Conservation (phyloP, 1,284 basidiomycete species). For the Trametes polyzona region DNA sequence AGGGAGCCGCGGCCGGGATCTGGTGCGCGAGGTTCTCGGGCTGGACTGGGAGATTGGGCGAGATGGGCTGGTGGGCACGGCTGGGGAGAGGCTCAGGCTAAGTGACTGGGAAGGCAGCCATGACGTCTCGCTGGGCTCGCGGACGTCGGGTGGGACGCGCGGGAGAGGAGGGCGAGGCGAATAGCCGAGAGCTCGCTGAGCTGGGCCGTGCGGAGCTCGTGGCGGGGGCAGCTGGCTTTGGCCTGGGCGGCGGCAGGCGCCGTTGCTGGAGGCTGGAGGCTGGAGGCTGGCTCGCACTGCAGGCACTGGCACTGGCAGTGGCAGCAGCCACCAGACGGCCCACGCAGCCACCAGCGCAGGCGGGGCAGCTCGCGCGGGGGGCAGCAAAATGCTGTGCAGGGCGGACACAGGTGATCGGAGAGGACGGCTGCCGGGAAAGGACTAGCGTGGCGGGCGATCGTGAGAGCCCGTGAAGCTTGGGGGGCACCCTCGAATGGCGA, state of each 20-base stretch:
- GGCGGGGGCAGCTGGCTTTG: neutral
- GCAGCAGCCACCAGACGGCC: no score
- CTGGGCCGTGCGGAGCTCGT: neutral
- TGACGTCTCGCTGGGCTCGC: conserved; percentile 12
- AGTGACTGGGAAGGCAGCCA: conserved; percentile 13
- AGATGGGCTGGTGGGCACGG: neutral
- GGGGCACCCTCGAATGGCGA: conserved; percentile 31
- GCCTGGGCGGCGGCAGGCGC: neutral
- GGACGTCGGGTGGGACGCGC: neutral
- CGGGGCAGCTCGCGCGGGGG: neutral
- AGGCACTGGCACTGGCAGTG: no score
- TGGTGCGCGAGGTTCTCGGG: neutral
- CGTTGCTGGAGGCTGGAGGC: no score
- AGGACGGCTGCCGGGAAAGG: conserved; percentile 21
- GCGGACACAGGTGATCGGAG: conserved; percentile 28
- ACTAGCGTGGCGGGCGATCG: conserved; percentile 18
- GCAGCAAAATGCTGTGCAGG: conserved; percentile 18
- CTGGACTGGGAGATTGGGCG: neutral
- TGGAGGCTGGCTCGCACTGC: neutral
- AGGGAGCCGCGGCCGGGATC: neutral
- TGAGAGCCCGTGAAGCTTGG: conserved; percentile 27
- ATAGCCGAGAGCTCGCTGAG: conserved; percentile 11
- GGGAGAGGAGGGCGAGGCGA: neutral
- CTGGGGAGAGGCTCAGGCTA: conserved; percentile 13
- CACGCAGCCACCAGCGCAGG: no score